Base-by-base conservation (phyloP, 2,329 filamentous ascomycete species). In the Pleomassaria siparia region DNA sequence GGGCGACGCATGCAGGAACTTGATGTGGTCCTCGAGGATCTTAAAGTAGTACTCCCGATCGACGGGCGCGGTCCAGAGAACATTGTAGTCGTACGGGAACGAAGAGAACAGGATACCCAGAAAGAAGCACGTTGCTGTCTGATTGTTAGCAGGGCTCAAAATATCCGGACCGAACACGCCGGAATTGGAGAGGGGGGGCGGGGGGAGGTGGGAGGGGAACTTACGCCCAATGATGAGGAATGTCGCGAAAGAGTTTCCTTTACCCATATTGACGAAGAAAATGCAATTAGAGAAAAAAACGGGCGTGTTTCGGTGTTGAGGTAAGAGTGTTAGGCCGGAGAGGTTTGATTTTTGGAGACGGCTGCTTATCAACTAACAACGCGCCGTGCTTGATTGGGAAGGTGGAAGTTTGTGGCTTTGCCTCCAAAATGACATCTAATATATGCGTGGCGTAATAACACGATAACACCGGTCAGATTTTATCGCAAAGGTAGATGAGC, bases 161-260 rank as follows among this genome's bases (percentile, higher is more conserved):
- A n/a, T n/a, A n/a, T n/a, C n/a, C n/a, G n/a, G n/a, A n/a, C n/a
- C n/a, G n/a, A n/a, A n/a, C n/a, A n/a, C n/a, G n/a, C n/a, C n/a
- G n/a, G 21, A 20, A 18, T 16, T 11, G 35, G 28, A 18, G 20
- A 13, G 13, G 3, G 43, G 46, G 43, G 48, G 54, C 26, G 42
- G 33, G 43, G 44, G 53, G 15, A 13, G 12, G 15, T 20, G 37
- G 39, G 40, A 44, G 55, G 28, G 47, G 32, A 43, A 83, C 89
- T 70, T 82, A 96, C 92, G 91, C 58, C 90, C 91, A 59, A 97
- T 86, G 69, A 99, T 96, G 74, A 99, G 86, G 70, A 96, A 96
- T 39, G 94, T 96, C 73, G 91, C 91, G 71, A 99, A 99, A 41
- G 90, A 90, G 47, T 66, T 66, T 25, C 40, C 40, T 46, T 55